Conservation (phyloP, 1,284 basidiomycete genomes). For the Ustilago loliicola region DNA sequence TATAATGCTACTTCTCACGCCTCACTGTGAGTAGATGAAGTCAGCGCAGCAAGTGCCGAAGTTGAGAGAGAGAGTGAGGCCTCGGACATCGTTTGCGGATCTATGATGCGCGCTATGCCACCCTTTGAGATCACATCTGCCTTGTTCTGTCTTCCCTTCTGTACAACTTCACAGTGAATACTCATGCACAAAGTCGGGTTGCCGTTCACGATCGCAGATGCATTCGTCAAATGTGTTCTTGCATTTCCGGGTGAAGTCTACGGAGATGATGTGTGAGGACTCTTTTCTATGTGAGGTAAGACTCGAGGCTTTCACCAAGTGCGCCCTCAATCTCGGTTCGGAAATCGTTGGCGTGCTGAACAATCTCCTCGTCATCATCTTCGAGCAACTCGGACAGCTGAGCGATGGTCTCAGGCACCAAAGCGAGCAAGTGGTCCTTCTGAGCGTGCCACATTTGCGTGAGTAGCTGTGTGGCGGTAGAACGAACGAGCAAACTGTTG, state of each 20-base stretch:
- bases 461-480: conserved; percentile 80
- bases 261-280: background rate
- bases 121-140: background rate
- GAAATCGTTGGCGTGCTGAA: conserved; percentile 71
- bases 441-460: conserved; percentile 79
- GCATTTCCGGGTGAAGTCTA: background rate
- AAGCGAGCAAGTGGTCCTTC: conserved; percentile 75
- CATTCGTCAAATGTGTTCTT: background rate
- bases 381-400: conserved; percentile 73
- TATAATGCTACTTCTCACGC: background rate
- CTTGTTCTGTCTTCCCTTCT: too few species aligned
- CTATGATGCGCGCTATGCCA: background rate
- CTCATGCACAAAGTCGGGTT: background rate
- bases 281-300: conserved; percentile 59
- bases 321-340: conserved; percentile 71
- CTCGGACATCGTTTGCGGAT: background rate
- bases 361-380: conserved; percentile 72
- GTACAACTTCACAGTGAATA: background rate
- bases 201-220: background rate
- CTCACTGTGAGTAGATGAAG: background rate
- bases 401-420: conserved; percentile 74
- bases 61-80: background rate
- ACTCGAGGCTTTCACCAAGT: conserved; percentile 72
- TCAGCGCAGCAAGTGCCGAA: background rate
- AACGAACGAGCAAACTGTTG: conserved; percentile 38